Evolutionary conservation across 345 rosid species (phyloP).

Genomic region (Citrus inodora): DNA sequence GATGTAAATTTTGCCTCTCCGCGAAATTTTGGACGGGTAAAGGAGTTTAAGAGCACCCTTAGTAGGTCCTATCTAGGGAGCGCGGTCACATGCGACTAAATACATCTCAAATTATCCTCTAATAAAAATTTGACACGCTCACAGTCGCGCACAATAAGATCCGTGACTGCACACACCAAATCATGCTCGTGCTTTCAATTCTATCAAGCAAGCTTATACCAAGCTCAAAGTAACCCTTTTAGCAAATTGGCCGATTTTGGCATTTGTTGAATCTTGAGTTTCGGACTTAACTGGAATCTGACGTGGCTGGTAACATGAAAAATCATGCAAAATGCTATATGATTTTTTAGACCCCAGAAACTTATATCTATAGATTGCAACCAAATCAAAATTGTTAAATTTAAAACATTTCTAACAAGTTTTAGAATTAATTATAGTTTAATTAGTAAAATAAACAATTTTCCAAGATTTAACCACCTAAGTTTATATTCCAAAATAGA

Average conservation of each 20-base stretch:
- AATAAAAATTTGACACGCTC: too few species aligned
- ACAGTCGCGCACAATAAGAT: too few species aligned
- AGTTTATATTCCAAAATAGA: background rate
- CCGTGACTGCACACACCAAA: too few species aligned
- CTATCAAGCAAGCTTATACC: background rate
- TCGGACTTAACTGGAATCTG: background rate
- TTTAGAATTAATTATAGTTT: background rate
- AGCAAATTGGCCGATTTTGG: background rate
- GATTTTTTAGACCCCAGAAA: background rate
- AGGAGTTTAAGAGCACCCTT: too few species aligned
- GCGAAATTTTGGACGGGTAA: background rate
- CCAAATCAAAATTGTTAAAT: background rate
- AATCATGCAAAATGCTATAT: background rate
- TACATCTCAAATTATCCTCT: too few species aligned
- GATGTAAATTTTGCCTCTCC: background rate
- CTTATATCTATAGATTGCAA: background rate
- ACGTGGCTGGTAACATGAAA: background rate
- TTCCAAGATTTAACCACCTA: background rate
- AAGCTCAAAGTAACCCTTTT: background rate
- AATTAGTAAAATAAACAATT: background rate
- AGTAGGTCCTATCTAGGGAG: too few species aligned
- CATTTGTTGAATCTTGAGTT: background rate
- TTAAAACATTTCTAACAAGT: background rate
- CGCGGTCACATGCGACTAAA: too few species aligned
- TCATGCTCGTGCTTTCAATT: background rate